Percentiles rank a stretch among this genome's conserved stretches.
Evolutionary conservation across 768 basidiomycete species (phyloP).

Genomic region (Russula ochroleuca): DNA sequence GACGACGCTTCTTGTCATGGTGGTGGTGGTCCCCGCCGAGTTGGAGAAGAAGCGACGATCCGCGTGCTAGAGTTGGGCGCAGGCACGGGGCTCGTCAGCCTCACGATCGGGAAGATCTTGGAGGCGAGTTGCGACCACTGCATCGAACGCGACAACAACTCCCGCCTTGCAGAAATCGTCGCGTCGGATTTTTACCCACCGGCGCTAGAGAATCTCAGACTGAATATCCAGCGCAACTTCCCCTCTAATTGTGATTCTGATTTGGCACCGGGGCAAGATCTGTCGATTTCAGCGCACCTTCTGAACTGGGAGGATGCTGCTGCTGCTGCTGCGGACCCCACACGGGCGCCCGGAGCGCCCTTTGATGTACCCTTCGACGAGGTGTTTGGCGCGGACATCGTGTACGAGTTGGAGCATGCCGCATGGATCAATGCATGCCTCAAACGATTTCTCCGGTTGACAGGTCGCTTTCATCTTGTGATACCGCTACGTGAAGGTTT

Average conservation of each 20-base stretch:
- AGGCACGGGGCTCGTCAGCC: conserved; percentile 52
- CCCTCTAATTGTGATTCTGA: neutral
- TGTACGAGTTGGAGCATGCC: conserved; percentile 50
- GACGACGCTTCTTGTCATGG: neutral
- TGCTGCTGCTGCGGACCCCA: conserved; percentile 6
- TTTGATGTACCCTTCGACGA: conserved; percentile 43
- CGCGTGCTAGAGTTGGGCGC: conserved; percentile 54
- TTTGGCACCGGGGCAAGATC: neutral
- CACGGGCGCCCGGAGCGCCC: conserved; percentile 15
- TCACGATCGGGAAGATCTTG: conserved; percentile 39
- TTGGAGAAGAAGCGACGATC: conserved; percentile 26
- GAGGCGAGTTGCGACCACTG: neutral
- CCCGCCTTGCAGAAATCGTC: conserved; percentile 32
- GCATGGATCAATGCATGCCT: conserved; percentile 46
- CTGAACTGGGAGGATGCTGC: conserved; percentile 42
- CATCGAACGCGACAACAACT: too few relatives aligned
- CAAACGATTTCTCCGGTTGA: conserved; percentile 35
- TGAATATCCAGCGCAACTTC: conserved; percentile 43
- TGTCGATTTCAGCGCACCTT: conserved; percentile 31
- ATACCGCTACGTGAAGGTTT: conserved; percentile 73
- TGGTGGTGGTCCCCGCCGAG: too few relatives aligned
- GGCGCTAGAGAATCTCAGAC: conserved; percentile 45
- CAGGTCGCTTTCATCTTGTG: conserved; percentile 61
- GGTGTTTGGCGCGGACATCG: conserved; percentile 50
- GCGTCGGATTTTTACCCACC: conserved; percentile 49